These are phyloP conservation scores for Fallopia convolvulus DNA, from an alignment of 148 eudicot species.

Conservation along the genomic window DNA sequence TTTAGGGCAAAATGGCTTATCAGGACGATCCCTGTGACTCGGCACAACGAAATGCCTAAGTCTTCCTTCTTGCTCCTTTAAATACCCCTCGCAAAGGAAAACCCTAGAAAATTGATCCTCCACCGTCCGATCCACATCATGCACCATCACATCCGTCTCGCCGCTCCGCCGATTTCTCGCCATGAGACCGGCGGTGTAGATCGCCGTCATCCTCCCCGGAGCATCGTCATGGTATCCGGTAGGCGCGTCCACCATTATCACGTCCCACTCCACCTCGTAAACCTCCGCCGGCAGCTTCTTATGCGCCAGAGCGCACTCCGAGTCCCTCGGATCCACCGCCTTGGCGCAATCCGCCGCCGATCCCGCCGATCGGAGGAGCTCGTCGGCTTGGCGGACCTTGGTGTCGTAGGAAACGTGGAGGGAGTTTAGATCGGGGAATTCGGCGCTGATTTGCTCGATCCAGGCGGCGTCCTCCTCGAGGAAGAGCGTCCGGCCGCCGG, in stretches of 20 bases:
- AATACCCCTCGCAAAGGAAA: slow-evolving; percentile 47
- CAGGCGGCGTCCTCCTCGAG: slow-evolving; percentile 49
- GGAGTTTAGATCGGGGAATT: slow-evolving; percentile 24
- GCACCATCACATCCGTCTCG: slow-evolving; percentile 56
- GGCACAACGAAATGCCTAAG: slow-evolving; percentile 51
- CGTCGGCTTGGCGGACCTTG: slow-evolving; percentile 27
- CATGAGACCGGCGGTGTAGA: slow-evolving; percentile 53
- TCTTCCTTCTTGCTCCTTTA: slow-evolving; percentile 35
- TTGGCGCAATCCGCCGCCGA: slow-evolving; percentile 17
- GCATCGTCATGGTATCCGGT: slow-evolving; percentile 34
- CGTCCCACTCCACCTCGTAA: slow-evolving; percentile 45
- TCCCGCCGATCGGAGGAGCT: slow-evolving; percentile 18
- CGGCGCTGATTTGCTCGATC: slow-evolving; percentile 24
- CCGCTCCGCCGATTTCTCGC: slow-evolving; percentile 39
- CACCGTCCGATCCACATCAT: slow-evolving; percentile 44
- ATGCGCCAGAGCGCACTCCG: slow-evolving; percentile 29
- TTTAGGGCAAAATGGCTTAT: slow-evolving; percentile 36
- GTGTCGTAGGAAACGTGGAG: slow-evolving; percentile 33
- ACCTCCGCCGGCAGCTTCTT: slow-evolving; percentile 28
- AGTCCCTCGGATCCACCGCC: slow-evolving; percentile 16
- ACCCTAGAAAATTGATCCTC: slow-evolving; percentile 41
- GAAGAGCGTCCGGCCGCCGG: slow-evolving; percentile 40
- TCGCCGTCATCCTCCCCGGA: slow-evolving; percentile 55
- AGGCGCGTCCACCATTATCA: slow-evolving; percentile 56
- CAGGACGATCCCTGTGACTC: slow-evolving; percentile 30